phyloP scores from a whole-genome alignment of 257 asterid species.

The Paulownia fortunei region DNA sequence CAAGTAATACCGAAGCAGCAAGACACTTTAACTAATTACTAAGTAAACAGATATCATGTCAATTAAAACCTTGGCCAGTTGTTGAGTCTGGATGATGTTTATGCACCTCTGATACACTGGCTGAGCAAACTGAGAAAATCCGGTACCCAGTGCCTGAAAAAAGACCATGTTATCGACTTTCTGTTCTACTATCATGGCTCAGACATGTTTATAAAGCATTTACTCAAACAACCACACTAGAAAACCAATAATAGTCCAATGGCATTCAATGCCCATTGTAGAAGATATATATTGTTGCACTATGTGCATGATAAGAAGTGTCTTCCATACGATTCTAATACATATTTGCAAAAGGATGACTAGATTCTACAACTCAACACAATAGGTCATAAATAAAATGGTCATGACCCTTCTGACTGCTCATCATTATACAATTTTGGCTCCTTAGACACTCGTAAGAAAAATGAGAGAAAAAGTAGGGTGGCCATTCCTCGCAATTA shows the following conservation, averaged over 20 bases:
- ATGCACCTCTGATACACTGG: conserved; percentile 99
- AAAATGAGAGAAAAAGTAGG: not conserved
- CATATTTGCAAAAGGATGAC: not conserved
- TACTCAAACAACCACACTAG: not conserved
- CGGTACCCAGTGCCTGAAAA: conserved; percentile 91
- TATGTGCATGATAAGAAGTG: not conserved
- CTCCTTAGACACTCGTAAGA: not conserved
- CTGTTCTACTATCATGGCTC: not conserved
- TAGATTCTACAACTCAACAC: not conserved
- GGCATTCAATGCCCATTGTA: not conserved
- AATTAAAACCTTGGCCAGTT: conserved; percentile 81
- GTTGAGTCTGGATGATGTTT: conserved; percentile 89
- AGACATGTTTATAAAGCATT: not conserved
- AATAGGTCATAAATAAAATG: not conserved
- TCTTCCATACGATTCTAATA: conserved; percentile 1
- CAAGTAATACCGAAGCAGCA: conserved; percentile 6
- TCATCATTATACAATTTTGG: not conserved
- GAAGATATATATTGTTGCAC: not conserved
- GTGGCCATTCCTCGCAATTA: not conserved
- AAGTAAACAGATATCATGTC: conserved; percentile 23
- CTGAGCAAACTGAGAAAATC: conserved; percentile 85
- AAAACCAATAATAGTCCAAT: not conserved
- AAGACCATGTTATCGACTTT: conserved; percentile 18
- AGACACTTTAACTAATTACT: conserved; percentile 15
- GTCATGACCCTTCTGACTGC: not conserved